Base-by-base conservation (phyloP, 805 yeast genomes). In the Saccharomycodes ludwigii region DNA sequence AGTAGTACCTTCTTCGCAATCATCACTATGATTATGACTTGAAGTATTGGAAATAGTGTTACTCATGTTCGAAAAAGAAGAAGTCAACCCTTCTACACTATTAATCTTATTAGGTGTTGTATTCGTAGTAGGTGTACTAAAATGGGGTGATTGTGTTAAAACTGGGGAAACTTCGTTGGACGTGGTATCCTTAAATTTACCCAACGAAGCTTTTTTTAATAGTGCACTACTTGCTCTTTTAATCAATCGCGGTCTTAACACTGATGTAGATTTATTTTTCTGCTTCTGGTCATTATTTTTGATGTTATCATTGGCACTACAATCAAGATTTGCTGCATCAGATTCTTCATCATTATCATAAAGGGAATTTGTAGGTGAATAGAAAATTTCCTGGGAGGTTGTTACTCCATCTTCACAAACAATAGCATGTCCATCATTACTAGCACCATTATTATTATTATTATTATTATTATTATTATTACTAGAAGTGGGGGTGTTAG, bases 201-300 rank as follows among this genome's bases (percentile, higher is more conserved):
- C 9, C 12, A 7, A 3, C 10, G 28, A 25, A 15, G 28, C 28
- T 25, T 25, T 25, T 12, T 19, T 25, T 14, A 25, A 25, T 11
- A 25, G 19, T 15, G 19, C 28, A 16, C 19, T 25, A 25, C 28
- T 25, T 9, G 28, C 28, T 16, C 13, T 25, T 25, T 16, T 25
- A 12, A 25, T 25, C 6, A 25, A 9, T 15, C 18, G 10, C 6
- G 10, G 10, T 15, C 13, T 25, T 14, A 9, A 20, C 13, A 16
- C 17, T 15, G 28, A 4, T 8, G 11, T 8, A 12, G n/a, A n/a
- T 16, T 25, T 10, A 5, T 16, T 25, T 18, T 11, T 14, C 9
- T 25, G 10, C 19, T 15, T 25, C 19, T 25, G 19, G 28, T 16
- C 17, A 20, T 24, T 24, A 24, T 12, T 13, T n/a, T 9, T 25